Evolutionary conservation across 768 basidiomycete species (phyloP), one percentile per base, ranked within the genome.

Genomic region (Calvatia gigantea): DNA sequence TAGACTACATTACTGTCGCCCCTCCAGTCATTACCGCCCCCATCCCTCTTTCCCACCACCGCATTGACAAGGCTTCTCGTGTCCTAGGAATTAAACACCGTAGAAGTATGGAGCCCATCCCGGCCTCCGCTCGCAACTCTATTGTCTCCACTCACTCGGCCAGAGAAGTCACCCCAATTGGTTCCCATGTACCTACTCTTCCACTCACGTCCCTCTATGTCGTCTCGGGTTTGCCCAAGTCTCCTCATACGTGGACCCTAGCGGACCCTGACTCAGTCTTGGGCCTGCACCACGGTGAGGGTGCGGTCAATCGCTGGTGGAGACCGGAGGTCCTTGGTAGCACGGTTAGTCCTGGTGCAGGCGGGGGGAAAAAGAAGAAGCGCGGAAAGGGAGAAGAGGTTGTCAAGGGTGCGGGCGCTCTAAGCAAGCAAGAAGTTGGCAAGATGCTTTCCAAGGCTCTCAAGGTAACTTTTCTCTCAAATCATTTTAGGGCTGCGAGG

Each of bases 381-480:
- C 78, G 80, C 44, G 77, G 79, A 11, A 86, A 86, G 64, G 74
- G 75, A 32, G 84, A 86, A 60, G 84, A 86, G 61, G 59, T 84
- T 31, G 70, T 83, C 71, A 91, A 89, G 67, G 88, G 87, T 25
- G 85, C 88, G 6, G 90, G 87, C 47, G 87, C 88, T 14, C 81
- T 95, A 46, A 83, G 80, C 67, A 94, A 90, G 70, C 85, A 88
- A 58, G 94, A 95, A 60, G 87, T 91, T 49, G 88, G 86, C 8
- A 92, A 91, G 75, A 91, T 95, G 84, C 77, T 94, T 38, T 90
- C 89, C 58, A 94, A 94, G 69, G 87, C 90, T 4, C 83, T 94
- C 66, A 95, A 96, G 82, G 91, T 90, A 56, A 55, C 70, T 63
- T 32, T 35, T 56, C 56, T 17, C 42, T 38, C 50, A 52, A 44